Base-by-base conservation (phyloP, 2,329 filamentous ascomycete genomes). In the Colletotrichum australisinense region DNA sequence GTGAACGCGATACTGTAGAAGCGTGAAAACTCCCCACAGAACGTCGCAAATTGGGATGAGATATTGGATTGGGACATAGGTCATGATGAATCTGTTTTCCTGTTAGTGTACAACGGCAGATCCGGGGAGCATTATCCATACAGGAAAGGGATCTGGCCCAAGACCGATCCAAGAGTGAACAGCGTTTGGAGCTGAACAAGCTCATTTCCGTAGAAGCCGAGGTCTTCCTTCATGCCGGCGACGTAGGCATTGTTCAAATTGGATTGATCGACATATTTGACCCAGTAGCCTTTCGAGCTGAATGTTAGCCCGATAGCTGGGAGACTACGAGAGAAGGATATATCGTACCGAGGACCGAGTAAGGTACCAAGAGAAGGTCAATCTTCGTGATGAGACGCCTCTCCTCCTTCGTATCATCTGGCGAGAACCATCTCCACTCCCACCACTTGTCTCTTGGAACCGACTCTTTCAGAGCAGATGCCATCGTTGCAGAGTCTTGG, bases 131-230 rank as follows among this genome's bases (percentile, higher is more conserved):
- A 35, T 35, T 12, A 12, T 22, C 9, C 30, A 56, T 22, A 87
- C 71, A 84, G 80, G 74, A 88, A 88, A 0, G 86, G 86, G 5
- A 88, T 76, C 76, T 87, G 86, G 12, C 86, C 86, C 0, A 87
- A 77, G 1, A 88, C 86, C 1, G 85, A 84, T 2, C 86, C 86
- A 14, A 88, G 76, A 5, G 82, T 83, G 75, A 87, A 90, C 73
- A 90, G 84, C 0, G 86, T 89, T 74, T 90, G 87, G 1, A 90
- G 80, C 60, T 88, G 83, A n/a, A 90, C 87, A 7, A 90, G 83
- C 72, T 89, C 83, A 78, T 89, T 89, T 57, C 87, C 87, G 5
- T 86, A 70, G 67, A 90, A 86, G 0, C 82, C 80, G 1, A 90
- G 78, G 14, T 88, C 87, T 65, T 89, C 86, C 59, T 88, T 87